phyloP scores from a whole-genome alignment of 257 asterid species.

The Capsicum rhomboideum region DNA sequence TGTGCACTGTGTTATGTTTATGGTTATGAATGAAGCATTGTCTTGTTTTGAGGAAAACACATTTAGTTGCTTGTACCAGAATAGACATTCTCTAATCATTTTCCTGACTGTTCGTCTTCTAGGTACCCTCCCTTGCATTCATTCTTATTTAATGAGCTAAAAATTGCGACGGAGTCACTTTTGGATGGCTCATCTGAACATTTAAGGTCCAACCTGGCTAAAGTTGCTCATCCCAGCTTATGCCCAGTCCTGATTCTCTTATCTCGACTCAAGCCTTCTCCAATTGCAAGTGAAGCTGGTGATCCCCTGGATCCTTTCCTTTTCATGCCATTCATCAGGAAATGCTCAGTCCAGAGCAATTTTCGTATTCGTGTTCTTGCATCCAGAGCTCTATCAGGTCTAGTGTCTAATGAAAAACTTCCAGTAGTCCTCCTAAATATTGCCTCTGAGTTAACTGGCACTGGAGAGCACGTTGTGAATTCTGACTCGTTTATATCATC shows the following conservation, averaged over 20 bases:
- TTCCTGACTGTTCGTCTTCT: constrained; percentile 4
- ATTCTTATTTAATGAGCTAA: constrained; percentile 68
- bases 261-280: constrained; percentile 87
- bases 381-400: constrained; percentile 74
- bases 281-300: constrained; percentile 66
- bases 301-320: constrained; percentile 76
- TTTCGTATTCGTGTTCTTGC: constrained; percentile 81
- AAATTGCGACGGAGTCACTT: constrained; percentile 71
- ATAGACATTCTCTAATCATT: neutral
- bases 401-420: constrained; percentile 77
- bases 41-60: neutral
- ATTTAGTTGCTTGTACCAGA: neutral
- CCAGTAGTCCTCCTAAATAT: constrained; percentile 50
- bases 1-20: neutral
- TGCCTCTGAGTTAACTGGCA: constrained; percentile 64
- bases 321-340: constrained; percentile 82
- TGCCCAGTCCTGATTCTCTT: constrained; percentile 84
- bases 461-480: constrained; percentile 3
- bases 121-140: constrained; percentile 92
- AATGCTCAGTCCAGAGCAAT: constrained; percentile 80
- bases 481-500: constrained; percentile 16
- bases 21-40: neutral
- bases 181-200: constrained; percentile 42
- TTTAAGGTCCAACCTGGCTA: constrained; percentile 51
- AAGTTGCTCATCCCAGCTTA: constrained; percentile 83